A percentile compares a stretch with the other conserved stretches of the same genome.
Evolutionary conservation across 371 early-diverging fungal genomes (phyloP).

Genomic region (Rhizoclosmatium hyalinum): DNA sequence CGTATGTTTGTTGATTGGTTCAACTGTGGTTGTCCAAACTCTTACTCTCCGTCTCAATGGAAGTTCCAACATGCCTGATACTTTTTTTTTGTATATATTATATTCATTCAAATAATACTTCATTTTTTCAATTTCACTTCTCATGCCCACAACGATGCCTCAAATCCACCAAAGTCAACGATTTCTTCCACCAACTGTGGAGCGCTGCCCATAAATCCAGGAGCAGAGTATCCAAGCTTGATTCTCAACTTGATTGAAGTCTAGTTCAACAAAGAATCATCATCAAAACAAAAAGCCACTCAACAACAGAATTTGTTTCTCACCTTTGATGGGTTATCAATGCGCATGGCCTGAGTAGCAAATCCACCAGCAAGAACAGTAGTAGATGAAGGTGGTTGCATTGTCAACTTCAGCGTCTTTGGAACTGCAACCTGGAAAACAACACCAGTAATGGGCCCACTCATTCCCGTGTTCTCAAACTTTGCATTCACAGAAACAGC

Average conservation of each 20-base stretch:
- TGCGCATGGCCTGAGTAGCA: conserved; percentile 80
- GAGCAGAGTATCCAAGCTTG: conserved; percentile 69
- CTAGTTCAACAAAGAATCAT: conserved; percentile 43
- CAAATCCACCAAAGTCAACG: conserved; percentile 78
- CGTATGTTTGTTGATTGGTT: neutral
- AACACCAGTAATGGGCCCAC: conserved; percentile 63
- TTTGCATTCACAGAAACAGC: conserved; percentile 72
- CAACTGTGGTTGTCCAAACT: neutral
- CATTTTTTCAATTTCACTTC: neutral
- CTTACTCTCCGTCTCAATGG: neutral
- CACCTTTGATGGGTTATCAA: conserved; percentile 85
- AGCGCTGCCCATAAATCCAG: conserved; percentile 40
- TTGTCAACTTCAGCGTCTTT: conserved; percentile 82
- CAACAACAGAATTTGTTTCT: conserved; percentile 7
- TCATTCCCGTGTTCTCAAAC: conserved; percentile 71
- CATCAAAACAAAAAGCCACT: neutral
- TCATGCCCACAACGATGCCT: conserved; percentile 47
- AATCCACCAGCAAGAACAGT: conserved; percentile 63
- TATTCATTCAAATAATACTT: neutral
- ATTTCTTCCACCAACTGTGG: conserved; percentile 71
- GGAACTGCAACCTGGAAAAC: conserved; percentile 93
- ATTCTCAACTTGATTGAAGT: conserved; percentile 75
- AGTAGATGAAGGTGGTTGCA: conserved; percentile 78
- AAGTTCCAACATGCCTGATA: neutral
- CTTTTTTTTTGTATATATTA: neutral